phyloP scores from a whole-genome alignment of 2,329 filamentous ascomycete species.

The Metarhizium robertsii region DNA sequence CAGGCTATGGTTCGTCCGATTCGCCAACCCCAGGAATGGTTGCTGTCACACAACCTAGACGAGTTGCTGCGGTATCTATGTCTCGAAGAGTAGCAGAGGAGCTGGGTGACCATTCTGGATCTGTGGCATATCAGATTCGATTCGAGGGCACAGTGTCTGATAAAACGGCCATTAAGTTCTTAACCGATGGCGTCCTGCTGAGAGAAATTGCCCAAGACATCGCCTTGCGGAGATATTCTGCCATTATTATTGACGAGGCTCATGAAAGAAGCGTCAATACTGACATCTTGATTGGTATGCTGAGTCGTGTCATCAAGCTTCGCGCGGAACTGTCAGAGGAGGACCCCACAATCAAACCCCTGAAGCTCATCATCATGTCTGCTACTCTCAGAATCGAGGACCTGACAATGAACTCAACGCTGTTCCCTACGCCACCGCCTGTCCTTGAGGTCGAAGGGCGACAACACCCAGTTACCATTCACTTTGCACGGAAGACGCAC shows the following conservation, averaged over 20 bases:
- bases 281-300: slow-evolving; percentile 94
- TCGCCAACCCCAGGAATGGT: slow-evolving; percentile 86
- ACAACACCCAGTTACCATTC: slow-evolving; percentile 81
- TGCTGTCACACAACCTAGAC: slow-evolving; percentile 85
- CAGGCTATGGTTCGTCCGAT: slow-evolving; percentile 72
- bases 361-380: slow-evolving; percentile 98
- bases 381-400: slow-evolving; percentile 87
- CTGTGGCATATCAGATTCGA: slow-evolving; percentile 87
- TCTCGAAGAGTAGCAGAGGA: slow-evolving; percentile 85
- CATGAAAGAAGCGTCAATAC: slow-evolving; percentile 97
- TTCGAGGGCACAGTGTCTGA: slow-evolving; percentile 78
- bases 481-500: slow-evolving; percentile 76
- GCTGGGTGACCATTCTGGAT: slow-evolving; percentile 64
- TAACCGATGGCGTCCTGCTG: slow-evolving; percentile 94
- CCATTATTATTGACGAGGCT: slow-evolving; percentile 90
- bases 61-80: slow-evolving; percentile 95
- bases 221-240: slow-evolving; percentile 79
- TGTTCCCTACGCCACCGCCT: slow-evolving; percentile 73
- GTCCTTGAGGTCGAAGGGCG: slow-evolving; percentile 85
- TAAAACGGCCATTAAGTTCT: slow-evolving; percentile 91
- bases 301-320: slow-evolving; percentile 83
- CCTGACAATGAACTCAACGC: slow-evolving; percentile 70
- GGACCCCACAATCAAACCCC: slow-evolving; percentile 59
- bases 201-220: slow-evolving; percentile 89
- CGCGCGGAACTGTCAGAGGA: slow-evolving; percentile 66